Base-by-base conservation (phyloP, 2,329 filamentous ascomycete species). In the Neopestalotiopsis sp. region DNA sequence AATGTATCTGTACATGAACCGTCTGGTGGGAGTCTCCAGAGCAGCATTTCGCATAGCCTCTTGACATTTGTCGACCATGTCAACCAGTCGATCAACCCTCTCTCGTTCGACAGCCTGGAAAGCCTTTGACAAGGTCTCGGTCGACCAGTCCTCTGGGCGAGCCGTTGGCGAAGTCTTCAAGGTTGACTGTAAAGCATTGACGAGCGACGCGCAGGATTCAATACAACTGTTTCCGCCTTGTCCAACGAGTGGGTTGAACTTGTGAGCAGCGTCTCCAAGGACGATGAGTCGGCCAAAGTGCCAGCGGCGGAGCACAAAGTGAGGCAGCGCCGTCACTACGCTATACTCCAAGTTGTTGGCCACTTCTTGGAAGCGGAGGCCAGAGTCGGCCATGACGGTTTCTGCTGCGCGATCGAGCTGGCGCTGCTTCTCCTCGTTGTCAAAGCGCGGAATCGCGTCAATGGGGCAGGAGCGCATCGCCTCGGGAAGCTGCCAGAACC, bases 221-320 rank as follows among this genome's bases (percentile, higher is more conserved):
- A 66, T 42, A 20, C 49, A 58, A 49, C 65, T 66, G 53, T 66
- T 66, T 6, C 65, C 65, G 1, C 65, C 65, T 13, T 66, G 65
- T 14, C 65, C 65, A 30, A 66, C 65, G 17, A 66, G 49, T 9
- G 65, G 65, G 65, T 66, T 66, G 65, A 66, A 66, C 32, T 66
- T 66, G 53, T 66, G 65, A 45, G 65, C 65, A 2, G 65, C 49
- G 20, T 66, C 65, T 32, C 65, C 65, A 30, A 66, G 13, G 12
- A 66, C 65, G 5, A 66, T 32, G n/a, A 42, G 14, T 0, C 65
- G 30, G 30, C 65, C 65, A 13, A 20, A 40, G 34, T 38, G 32
- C 65, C 65, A 66, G 30, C 65, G 65, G 30, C 57, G 32, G 30
- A 66, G 49, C 32, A 66, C 65, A 66, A 66, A 66, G 53, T 66